Evolutionary conservation across 148 eudicot genomes (phyloP).

Genomic region (Talinum fruticosum): DNA sequence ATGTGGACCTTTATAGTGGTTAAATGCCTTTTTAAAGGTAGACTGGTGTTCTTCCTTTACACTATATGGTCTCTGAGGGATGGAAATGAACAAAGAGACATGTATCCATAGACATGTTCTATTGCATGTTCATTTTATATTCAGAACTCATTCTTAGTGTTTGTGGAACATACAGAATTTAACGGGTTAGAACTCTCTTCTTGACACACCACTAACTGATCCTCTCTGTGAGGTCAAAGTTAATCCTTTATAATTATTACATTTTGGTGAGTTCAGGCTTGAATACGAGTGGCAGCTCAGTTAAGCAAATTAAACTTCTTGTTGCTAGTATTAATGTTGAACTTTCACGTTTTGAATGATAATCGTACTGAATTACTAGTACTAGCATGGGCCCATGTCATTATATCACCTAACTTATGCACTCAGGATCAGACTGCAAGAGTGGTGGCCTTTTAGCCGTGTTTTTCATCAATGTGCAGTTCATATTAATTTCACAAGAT

Average conservation of each 20-base stretch:
- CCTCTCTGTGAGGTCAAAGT: too few relatives aligned
- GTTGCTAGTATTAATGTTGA: background rate
- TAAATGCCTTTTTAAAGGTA: background rate
- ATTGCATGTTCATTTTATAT: background rate
- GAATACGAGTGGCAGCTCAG: background rate
- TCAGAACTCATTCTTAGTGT: background rate
- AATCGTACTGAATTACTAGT: background rate
- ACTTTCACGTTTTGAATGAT: background rate
- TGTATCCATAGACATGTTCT: background rate
- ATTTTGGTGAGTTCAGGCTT: too few relatives aligned
- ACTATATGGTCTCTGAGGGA: background rate
- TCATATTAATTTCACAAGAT: background rate
- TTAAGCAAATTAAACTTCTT: background rate
- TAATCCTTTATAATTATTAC: too few relatives aligned
- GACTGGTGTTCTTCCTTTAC: background rate
- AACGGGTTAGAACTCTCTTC: too few relatives aligned
- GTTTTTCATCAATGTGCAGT: background rate
- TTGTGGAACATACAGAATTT: background rate
- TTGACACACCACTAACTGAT: too few relatives aligned
- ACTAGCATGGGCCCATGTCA: too few relatives aligned
- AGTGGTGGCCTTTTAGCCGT: background rate
- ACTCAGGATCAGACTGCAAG: background rate
- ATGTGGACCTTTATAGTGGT: conserved; percentile 13
- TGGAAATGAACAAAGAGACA: background rate
- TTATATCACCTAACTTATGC: background rate